Evolutionary conservation across 2,329 filamentous ascomycete species (phyloP), one percentile per base, ranked within the genome.

Genomic region (Tympanopsis confertula): DNA sequence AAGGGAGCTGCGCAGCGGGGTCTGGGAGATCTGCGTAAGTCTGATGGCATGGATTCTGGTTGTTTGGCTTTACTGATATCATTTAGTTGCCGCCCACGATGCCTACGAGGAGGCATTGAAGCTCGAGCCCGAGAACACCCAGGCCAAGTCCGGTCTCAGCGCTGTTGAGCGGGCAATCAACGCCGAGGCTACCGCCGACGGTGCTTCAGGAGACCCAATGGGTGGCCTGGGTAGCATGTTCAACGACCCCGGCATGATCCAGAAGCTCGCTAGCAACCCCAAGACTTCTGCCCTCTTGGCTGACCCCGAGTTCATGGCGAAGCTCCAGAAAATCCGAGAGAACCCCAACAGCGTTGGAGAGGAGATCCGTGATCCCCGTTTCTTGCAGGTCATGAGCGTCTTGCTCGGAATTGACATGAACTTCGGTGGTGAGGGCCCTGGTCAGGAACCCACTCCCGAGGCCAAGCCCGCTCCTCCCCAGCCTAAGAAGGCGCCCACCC

Each of bases 301-400:
- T 41, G 91, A 98, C 53, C 71, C 81, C 7, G 67, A 76, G 19
- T 98, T 98, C 65, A 94, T 98, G 82, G 65, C 71, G 46, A 96
- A 94, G 65, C 70, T 98, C 41, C 80, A 91, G 59, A 71, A 77
- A 37, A 66, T 96, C 44, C 78, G 83, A 63, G 68, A 78, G 47
- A 91, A 95, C 63, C 88, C 91, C 4, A 75, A 78, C 51, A 79
- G 76, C 50, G 74, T 86, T 35, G 79, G 85, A 45, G 76, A 83
- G 42, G 75, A 91, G 46, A 87, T 98, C 62, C 74, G 78, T 47
- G 91, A 98, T 55, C 89, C 88, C 4, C 72, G 91, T 43, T 87
- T 98, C 73, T 69, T 98, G 48, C 84, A 93, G 58, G 89, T 96
- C 15, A 81, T 98, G 62, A 86, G 88, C 49, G 91, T 95, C 18